phyloP scores from a whole-genome alignment of 331 rosid species.

The Saraca asoca region DNA sequence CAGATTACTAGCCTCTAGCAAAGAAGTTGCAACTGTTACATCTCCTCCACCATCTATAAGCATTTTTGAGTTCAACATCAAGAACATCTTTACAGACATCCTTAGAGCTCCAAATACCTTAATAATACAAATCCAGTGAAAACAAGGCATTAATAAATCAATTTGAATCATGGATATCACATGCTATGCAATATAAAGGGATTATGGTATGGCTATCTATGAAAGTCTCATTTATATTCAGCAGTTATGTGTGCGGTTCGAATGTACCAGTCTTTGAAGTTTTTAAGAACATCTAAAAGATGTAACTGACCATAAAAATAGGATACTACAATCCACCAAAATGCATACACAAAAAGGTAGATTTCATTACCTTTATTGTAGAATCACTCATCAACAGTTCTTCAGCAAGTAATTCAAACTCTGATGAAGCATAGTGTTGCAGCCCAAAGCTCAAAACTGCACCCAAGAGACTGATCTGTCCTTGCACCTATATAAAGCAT shows the following conservation, averaged over 20 bases:
- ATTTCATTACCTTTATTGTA: slow-evolving; percentile 67
- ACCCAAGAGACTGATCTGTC: slow-evolving; percentile 80
- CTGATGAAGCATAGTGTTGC: slow-evolving; percentile 85
- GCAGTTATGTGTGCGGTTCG: background rate
- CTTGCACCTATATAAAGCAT: slow-evolving; percentile 74
- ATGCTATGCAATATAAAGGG: background rate
- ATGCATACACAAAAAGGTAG: slow-evolving; percentile 3
- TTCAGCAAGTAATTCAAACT: slow-evolving; percentile 92
- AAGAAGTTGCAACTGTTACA: slow-evolving; percentile 74
- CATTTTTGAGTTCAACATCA: slow-evolving; percentile 92
- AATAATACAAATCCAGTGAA: slow-evolving; percentile 27
- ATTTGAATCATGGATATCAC: background rate
- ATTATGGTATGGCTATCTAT: background rate
- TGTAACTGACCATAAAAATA: too few species aligned
- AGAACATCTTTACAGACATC: slow-evolving; percentile 92
- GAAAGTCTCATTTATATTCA: background rate
- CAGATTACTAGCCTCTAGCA: slow-evolving; percentile 93
- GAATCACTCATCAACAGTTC: slow-evolving; percentile 98
- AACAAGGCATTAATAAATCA: slow-evolving; percentile 9
- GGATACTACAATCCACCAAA: too few species aligned
- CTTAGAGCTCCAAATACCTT: slow-evolving; percentile 97
- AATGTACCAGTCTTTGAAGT: slow-evolving; percentile 2
- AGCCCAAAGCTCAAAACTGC: slow-evolving; percentile 93
- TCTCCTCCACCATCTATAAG: slow-evolving; percentile 81
- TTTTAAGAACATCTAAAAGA: slow-evolving; percentile 22